Percentiles rank a stretch among this genome's conserved stretches.
Evolutionary conservation across 2,329 filamentous ascomycete species (phyloP).

Genomic region (Arthroderma uncinatum): DNA sequence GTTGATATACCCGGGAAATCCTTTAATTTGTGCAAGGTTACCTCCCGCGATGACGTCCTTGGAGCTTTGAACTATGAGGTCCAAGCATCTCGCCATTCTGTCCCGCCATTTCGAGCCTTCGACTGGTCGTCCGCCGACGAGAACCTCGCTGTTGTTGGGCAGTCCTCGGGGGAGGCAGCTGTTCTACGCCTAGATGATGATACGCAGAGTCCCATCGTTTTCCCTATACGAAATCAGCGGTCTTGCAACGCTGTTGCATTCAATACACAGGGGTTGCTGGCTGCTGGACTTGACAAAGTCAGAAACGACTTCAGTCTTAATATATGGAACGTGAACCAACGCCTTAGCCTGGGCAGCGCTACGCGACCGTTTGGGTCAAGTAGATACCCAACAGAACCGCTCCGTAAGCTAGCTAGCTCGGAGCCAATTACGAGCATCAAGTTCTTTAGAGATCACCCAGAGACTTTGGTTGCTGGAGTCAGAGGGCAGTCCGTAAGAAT

Average conservation of each 20-base stretch:
- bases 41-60: slow-evolving; percentile 24
- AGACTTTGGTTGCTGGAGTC: slow-evolving; percentile 50
- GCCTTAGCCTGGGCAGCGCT: slow-evolving; percentile 27
- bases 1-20: slow-evolving; percentile 50
- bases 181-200: slow-evolving; percentile 46
- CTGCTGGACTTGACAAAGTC: slow-evolving; percentile 51
- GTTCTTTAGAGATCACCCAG: slow-evolving; percentile 50
- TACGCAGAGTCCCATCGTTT: slow-evolving; percentile 38
- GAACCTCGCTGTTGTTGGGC: slow-evolving; percentile 48
- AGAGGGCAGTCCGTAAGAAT: slow-evolving; percentile 50
- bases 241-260: slow-evolving; percentile 56
- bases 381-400: slow-evolving; percentile 36
- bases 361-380: slow-evolving; percentile 22
- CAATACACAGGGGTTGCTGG: slow-evolving; percentile 45
- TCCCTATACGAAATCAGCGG: slow-evolving; percentile 50
- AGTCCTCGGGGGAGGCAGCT: slow-evolving; percentile 51
- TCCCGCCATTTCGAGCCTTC: slow-evolving; percentile 53
- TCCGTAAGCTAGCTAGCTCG: slow-evolving; percentile 50
- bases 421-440: slow-evolving; percentile 54
- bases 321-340: slow-evolving; percentile 50
- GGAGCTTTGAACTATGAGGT: slow-evolving; percentile 41
- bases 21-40: slow-evolving; percentile 47
- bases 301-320: slow-evolving; percentile 55
- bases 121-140: slow-evolving; percentile 53
- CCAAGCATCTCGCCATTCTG: slow-evolving; percentile 42